Evolutionary conservation across 345 rosid genomes (phyloP).

Genomic region (Hirschfeldia incana): DNA sequence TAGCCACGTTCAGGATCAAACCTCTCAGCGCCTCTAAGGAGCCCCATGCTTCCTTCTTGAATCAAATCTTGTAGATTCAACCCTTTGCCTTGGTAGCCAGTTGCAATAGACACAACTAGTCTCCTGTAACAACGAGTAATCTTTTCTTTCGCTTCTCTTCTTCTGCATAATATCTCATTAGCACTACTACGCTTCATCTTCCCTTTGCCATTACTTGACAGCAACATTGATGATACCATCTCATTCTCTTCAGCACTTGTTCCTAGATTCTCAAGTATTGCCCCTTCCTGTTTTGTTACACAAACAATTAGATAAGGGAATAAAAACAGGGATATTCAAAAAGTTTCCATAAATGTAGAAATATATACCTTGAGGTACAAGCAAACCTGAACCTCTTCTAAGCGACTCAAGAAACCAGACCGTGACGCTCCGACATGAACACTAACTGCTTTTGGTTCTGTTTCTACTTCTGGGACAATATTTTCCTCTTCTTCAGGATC

Average conservation of each 20-base stretch:
- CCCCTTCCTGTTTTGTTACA: conserved; percentile 46
- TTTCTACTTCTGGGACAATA: conserved; percentile 2
- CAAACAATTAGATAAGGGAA: background rate
- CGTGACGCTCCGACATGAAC: conserved; percentile 33
- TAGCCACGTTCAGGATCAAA: conserved; percentile 56
- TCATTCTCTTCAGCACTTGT: conserved; percentile 40
- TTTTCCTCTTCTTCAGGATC: conserved; percentile 32
- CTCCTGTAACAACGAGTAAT: conserved; percentile 47
- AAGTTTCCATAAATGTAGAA: background rate
- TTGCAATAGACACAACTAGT: conserved; percentile 57
- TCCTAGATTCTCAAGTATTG: conserved; percentile 46
- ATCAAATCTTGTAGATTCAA: conserved; percentile 53
- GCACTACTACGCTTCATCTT: conserved; percentile 33
- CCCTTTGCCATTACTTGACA: conserved; percentile 35
- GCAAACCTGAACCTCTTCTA: conserved; percentile 56
- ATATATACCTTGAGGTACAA: conserved; percentile 44
- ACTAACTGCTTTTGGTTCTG: conserved; percentile 1
- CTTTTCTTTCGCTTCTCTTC: conserved; percentile 51
- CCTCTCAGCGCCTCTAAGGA: conserved; percentile 56
- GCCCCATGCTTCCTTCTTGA: conserved; percentile 67
- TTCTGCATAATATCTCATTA: conserved; percentile 43
- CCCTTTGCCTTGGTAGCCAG: conserved; percentile 55
- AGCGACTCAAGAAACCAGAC: conserved; percentile 40
- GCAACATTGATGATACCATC: conserved; percentile 30
- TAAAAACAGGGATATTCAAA: background rate